phyloP scores from a whole-genome alignment of 78 protist species.

The Planoprotostelium fungivorum region DNA sequence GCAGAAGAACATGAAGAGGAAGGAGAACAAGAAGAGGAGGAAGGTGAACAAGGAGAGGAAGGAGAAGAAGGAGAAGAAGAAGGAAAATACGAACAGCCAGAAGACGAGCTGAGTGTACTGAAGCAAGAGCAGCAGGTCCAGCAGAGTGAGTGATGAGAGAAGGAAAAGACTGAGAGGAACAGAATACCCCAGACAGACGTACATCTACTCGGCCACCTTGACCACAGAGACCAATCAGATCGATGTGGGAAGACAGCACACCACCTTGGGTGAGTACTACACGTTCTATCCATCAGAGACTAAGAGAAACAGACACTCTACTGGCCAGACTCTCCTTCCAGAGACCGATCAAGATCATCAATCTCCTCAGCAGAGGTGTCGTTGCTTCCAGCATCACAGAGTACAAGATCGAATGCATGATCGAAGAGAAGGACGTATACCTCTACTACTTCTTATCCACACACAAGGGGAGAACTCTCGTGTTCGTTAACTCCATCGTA shows the following conservation, averaged over 20 bases:
- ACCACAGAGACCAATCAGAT: neutral
- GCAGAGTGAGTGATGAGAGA: too few species aligned
- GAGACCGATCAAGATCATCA: slow-evolving; percentile 34
- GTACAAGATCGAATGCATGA: slow-evolving; percentile 36
- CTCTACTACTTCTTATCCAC: slow-evolving; percentile 48
- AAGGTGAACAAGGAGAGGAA: slow-evolving; percentile 13
- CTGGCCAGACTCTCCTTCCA: slow-evolving; percentile 46
- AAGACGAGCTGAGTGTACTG: too few species aligned
- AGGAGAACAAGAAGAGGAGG: slow-evolving; percentile 23
- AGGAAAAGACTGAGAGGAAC: too few species aligned
- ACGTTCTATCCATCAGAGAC: neutral
- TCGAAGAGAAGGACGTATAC: slow-evolving; percentile 38
- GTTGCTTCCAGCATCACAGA: slow-evolving; percentile 35
- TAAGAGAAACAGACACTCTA: slow-evolving; percentile 15
- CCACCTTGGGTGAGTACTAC: neutral
- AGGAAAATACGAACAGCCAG: neutral
- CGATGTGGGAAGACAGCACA: neutral
- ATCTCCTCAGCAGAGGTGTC: slow-evolving; percentile 19
- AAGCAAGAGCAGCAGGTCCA: too few species aligned
- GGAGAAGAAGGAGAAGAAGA: slow-evolving; percentile 16
- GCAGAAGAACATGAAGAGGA: slow-evolving; percentile 11
- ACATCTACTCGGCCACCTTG: slow-evolving; percentile 53
- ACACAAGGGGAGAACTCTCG: slow-evolving; percentile 65
- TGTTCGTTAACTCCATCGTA: slow-evolving; percentile 74
- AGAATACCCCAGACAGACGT: slow-evolving; percentile 46